These are phyloP conservation scores for Terfezia boudieri DNA, from an alignment of 495 filamentous ascomycete genomes.

Conservation along the genomic window DNA sequence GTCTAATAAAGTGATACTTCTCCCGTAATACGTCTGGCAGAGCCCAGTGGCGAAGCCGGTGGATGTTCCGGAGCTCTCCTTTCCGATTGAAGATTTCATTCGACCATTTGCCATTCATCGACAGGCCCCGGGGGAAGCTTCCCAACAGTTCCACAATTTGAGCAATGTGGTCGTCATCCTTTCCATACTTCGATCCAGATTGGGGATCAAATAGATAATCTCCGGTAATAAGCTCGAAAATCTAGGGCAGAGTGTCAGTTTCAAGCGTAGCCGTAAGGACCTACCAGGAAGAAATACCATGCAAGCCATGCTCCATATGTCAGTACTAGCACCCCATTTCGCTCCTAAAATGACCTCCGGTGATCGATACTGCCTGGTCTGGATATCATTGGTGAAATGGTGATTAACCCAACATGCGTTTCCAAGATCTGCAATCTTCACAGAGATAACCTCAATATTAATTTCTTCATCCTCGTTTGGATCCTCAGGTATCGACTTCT, in stretches of 20 bases:
- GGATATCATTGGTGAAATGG: constrained; percentile 98
- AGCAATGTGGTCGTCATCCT: constrained; percentile 98
- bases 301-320: constrained; percentile 98
- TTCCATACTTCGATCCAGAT: constrained; percentile 96
- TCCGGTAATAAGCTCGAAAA: constrained; percentile 93
- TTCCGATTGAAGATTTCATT: constrained; percentile 98
- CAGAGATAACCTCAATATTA: constrained; percentile 59
- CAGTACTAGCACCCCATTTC: constrained; percentile 96
- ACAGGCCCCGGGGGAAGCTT: constrained; percentile 77
- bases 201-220: constrained; percentile 98
- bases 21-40: constrained; percentile 81
- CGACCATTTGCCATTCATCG: constrained; percentile 81
- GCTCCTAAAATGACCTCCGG: constrained; percentile 91
- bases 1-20: constrained; percentile 80
- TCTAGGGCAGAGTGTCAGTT: constrained; percentile 25
- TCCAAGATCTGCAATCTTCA: constrained; percentile 96
- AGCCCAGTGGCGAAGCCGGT: constrained; percentile 89
- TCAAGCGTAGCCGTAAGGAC: too few relatives aligned
- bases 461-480: constrained; percentile 25
- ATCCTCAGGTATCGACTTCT: constrained; percentile 36
- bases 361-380: constrained; percentile 91
- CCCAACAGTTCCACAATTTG: constrained; percentile 97
- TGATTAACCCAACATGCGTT: constrained; percentile 98
- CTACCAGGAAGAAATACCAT: constrained; percentile 42
- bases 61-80: constrained; percentile 93